Conservation (phyloP, 1,284 basidiomycete genomes). For the Tilletia horrida region DNA sequence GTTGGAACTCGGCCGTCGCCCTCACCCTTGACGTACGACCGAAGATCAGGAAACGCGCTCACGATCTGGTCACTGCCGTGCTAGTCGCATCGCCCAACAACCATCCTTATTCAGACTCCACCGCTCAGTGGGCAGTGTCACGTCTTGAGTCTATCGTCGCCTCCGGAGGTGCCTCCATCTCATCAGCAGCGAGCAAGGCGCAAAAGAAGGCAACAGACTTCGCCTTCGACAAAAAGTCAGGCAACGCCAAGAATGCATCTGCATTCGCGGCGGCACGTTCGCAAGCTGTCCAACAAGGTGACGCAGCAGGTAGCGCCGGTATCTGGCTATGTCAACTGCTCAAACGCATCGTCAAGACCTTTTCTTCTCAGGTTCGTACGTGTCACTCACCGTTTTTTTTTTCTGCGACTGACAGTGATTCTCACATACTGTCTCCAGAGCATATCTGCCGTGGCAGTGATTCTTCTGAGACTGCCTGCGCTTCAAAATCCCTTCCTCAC, state of each 20-base stretch:
- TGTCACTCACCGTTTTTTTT: background rate
- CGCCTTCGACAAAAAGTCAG: constrained; percentile 44
- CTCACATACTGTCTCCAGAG: background rate
- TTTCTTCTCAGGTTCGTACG: constrained; percentile 32
- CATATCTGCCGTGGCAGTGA: constrained; percentile 29
- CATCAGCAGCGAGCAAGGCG: constrained; percentile 58
- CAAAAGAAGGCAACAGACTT: constrained; percentile 53
- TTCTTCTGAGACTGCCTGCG: constrained; percentile 42
- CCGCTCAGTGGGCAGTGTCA: constrained; percentile 72
- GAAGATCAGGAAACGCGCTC: constrained; percentile 87
- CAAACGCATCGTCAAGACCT: constrained; percentile 36
- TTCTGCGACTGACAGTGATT: background rate
- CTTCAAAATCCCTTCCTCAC: constrained; percentile 52
- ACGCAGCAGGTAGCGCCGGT: constrained; percentile 12
- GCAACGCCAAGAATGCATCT: constrained; percentile 43
- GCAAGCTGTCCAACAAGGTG: constrained; percentile 13
- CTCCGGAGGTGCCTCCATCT: constrained; percentile 44
- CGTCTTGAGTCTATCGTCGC: constrained; percentile 66
- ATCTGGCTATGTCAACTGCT: constrained; percentile 16
- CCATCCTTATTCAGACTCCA: constrained; percentile 81
- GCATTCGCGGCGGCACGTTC: constrained; percentile 40
- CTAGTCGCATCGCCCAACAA: constrained; percentile 33
- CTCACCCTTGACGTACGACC: constrained; percentile 82
- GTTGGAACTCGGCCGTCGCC: constrained; percentile 69
- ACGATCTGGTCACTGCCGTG: constrained; percentile 76